phyloP scores from a whole-genome alignment of 192 early-diverging fungal species.

The Nowakowskiella sp. region DNA sequence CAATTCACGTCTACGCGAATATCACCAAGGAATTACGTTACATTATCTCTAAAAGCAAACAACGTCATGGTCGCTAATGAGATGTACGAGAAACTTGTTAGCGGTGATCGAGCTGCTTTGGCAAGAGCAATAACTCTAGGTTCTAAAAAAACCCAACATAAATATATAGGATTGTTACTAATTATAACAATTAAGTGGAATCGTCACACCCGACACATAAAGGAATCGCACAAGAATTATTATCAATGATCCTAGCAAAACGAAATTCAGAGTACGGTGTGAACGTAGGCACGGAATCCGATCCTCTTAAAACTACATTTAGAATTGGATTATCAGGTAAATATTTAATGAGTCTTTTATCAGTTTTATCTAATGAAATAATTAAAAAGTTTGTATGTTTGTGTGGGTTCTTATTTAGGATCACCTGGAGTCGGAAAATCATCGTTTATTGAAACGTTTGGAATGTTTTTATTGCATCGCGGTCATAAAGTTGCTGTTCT shows the following conservation, averaged over 20 bases:
- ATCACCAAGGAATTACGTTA: too few relatives aligned
- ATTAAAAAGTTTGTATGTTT: background rate
- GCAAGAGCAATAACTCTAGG: conserved; percentile 59
- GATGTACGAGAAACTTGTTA: too few relatives aligned
- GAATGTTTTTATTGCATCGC: conserved; percentile 56
- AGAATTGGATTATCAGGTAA: conserved; percentile 69
- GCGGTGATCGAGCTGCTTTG: conserved; percentile 46
- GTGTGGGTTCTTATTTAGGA: conserved; percentile 5
- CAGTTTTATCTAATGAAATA: background rate
- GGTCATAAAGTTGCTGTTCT: conserved; percentile 70
- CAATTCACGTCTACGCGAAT: too few relatives aligned
- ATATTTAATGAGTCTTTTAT: background rate
- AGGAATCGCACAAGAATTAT: conserved; percentile 49
- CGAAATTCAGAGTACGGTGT: conserved; percentile 11
- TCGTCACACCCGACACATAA: conserved; percentile 59
- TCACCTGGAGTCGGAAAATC: conserved; percentile 79
- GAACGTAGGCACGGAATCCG: background rate
- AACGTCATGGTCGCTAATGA: too few relatives aligned
- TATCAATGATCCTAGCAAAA: conserved; percentile 50
- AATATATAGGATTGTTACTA: background rate
- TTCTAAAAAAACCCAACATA: conserved; percentile 12
- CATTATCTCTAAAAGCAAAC: too few relatives aligned
- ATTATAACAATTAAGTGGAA: conserved; percentile 43
- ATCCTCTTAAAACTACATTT: conserved; percentile 36
- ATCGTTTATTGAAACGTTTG: conserved; percentile 80